Conservation (phyloP, 73 alveolate genomes). For the Paraurostyla sp. region DNA sequence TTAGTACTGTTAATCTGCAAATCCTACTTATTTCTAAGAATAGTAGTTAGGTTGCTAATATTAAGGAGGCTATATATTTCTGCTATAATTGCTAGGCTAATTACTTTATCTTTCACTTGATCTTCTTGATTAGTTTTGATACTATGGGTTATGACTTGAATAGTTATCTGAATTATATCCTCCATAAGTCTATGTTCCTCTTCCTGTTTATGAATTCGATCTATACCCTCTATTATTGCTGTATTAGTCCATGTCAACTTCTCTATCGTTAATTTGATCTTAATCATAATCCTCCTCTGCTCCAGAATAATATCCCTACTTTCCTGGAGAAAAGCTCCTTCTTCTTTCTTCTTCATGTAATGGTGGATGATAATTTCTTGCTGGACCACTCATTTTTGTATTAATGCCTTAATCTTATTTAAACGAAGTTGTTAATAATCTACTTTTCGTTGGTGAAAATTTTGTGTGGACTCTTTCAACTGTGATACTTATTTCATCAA, state of each 20-base stretch:
- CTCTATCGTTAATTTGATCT: conserved; percentile 24
- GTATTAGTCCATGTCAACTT: not conserved
- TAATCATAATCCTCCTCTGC: conserved; percentile 33
- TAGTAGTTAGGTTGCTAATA: too few species aligned
- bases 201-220: not conserved
- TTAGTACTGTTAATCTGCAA: not conserved
- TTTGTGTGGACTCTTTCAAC: conserved; percentile 8
- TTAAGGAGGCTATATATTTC: not conserved
- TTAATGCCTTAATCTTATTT: not conserved
- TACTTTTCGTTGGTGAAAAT: conserved; percentile 6
- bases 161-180: not conserved
- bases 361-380: conserved; percentile 53
- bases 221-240: not conserved
- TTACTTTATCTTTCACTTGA: not conserved
- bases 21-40: not conserved
- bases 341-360: conserved; percentile 8
- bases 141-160: too few species aligned
- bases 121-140: not conserved
- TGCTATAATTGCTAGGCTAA: too few species aligned
- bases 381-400: not conserved
- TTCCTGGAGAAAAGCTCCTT: conserved; percentile 12
- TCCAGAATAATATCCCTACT: not conserved
- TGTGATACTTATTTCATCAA: not conserved
- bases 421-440: too few species aligned
- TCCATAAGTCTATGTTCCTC: not conserved